Evolutionary conservation across 306 rosid species (phyloP), one percentile per base, ranked within the genome.

Genomic region (Luffa aegyptiaca): DNA sequence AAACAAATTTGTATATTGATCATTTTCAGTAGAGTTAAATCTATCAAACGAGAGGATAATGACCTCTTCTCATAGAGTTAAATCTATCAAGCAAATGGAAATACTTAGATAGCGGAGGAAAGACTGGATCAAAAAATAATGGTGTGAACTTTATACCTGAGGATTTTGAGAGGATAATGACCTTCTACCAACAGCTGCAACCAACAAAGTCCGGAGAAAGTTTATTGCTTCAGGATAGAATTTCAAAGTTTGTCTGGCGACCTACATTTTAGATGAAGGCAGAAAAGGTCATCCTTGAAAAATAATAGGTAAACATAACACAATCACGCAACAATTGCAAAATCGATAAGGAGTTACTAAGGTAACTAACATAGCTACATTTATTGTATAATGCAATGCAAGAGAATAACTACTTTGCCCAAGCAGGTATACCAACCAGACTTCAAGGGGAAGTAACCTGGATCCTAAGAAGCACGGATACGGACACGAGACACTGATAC

Each of bases 221-320:
- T 71, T 59, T 79, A 95, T 85, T 76, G 94, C 88, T 84, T 95
- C 98, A 2, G 97, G 97, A 85, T 88, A 95, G 86, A 92, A 91
- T 89, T 95, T 95, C 80, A 35, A 44, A 35, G 97, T 89, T 86
- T 91, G 96, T 81, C 82, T 88, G 73, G 88, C 87, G 72, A 93
- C 85, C 98, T 92, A 85, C 75, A 81, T 78, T 80, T 79, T 26
- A 76, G 31, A 26, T 26, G 31, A 26, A 26, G 31, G 31, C 31
- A 26, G 31, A 26, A 26, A 26, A 26, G 31, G 31, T 26, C 31
- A 26, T 72, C 36, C 42, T 46, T 6, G 41, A 49, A 21, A 42
- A 20, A 49, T 0, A 48, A 72, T 5, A 72, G 59, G 12, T 72
- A 72, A n/a, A 48, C 2, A 13, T 7, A 72, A 72, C 59, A 46